Base-by-base conservation (phyloP, 768 basidiomycete genomes). In the Artomyces pyxidatus region DNA sequence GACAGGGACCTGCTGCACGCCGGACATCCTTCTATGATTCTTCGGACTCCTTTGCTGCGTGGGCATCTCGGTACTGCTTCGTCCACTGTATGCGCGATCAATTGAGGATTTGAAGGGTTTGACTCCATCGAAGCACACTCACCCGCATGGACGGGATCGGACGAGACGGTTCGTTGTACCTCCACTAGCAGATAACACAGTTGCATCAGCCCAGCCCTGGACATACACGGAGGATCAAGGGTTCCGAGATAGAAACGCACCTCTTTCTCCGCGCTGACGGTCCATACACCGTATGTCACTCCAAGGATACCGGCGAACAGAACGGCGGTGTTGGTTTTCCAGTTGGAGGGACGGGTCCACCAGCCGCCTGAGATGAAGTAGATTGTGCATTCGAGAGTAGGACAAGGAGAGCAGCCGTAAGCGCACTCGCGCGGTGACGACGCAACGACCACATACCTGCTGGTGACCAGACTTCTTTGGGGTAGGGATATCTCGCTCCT, bases 381-480 rank as follows among this genome's bases (percentile, higher is more conserved):
- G 29, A 9, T 22, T 27, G 37, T 38, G n/a, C 17, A 45, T 14
- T 11, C 14, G 37, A 23, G 23, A 2, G 42, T 37, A 11, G 40
- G 40, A 39, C 11, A 25, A 42, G 10, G 27, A 16, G 29, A 12
- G 43, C 4, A 17, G 14, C 37, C n/a, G n/a, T n/a, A n/a, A n/a
- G n/a, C n/a, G n/a, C n/a, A n/a, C n/a, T n/a, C n/a, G n/a, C n/a
- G n/a, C n/a, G n/a, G n/a, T n/a, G n/a, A n/a, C n/a, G n/a, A n/a
- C n/a, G n/a, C n/a, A n/a, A n/a, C 30, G n/a, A 46, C 28, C 17
- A 68, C 67, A 53, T 46, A 89, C 90, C 90, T 56, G 92, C 76
- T 61, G 94, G 93, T 21, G 91, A 85, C 90, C 91, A 97, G 48
- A 96, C 93, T 61, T 87, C 78, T 73, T 93, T 94, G 27, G 91